Conservation (phyloP, 768 basidiomycete genomes). For the Podaxis pistillaris region DNA sequence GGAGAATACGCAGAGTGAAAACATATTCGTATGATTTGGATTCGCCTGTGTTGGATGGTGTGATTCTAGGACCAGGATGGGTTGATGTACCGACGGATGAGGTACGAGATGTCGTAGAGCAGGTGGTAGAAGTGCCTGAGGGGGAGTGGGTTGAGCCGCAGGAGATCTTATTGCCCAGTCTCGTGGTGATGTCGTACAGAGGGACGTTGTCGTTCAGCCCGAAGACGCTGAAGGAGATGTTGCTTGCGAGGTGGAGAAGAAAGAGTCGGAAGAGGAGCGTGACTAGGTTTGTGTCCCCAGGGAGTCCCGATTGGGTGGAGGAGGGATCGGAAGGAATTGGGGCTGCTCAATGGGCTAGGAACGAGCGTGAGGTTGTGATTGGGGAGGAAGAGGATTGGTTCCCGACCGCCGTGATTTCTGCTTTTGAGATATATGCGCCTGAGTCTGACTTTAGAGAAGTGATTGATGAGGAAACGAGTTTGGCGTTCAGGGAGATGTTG, state of each 20-base stretch:
- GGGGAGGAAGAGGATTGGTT: conserved; percentile 7
- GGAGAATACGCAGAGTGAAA: conserved; percentile 8
- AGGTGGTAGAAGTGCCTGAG: conserved; percentile 1
- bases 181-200: conserved; percentile 2
- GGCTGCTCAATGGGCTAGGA: neutral
- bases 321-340: neutral
- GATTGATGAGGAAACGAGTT: conserved; percentile 14
- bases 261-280: neutral
- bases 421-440: neutral
- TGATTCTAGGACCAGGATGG: conserved; percentile 1
- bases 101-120: conserved; percentile 1
- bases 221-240: neutral
- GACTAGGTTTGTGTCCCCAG: neutral
- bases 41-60: neutral
- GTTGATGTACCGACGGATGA: conserved; percentile 9
- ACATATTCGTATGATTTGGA: conserved; percentile 9
- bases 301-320: neutral
- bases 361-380: neutral
- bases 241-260: conserved; percentile 11
- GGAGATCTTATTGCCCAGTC: conserved; percentile 9
- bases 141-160: conserved; percentile 5
- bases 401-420: neutral
- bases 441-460: conserved; percentile 2
- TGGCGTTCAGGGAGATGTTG: conserved; percentile 12
- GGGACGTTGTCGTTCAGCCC: conserved; percentile 8